Evolutionary conservation across 2,329 filamentous ascomycete species (phyloP).

Genomic region (Mariannaea sp.): DNA sequence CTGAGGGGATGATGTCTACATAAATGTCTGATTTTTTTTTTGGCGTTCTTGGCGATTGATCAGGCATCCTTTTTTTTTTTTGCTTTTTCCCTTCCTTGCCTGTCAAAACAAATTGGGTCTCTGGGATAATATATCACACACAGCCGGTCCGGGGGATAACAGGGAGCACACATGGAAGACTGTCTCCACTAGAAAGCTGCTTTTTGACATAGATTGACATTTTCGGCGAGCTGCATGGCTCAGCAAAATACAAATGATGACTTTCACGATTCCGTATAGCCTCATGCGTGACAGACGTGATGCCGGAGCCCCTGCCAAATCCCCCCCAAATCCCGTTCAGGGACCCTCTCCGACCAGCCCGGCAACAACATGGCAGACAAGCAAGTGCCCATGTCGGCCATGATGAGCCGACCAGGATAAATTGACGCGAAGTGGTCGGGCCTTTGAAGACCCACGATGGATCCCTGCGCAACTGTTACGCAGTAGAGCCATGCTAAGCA

Average conservation of each 20-base stretch:
- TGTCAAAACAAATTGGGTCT: conserved; percentile 6
- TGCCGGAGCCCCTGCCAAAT: conserved; percentile 7
- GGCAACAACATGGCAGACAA: neutral
- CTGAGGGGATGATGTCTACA: neutral
- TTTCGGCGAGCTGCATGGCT: neutral
- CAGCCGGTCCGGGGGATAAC: neutral
- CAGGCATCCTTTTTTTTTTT: conserved; percentile 4
- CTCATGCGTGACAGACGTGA: conserved; percentile 13
- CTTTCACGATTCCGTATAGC: conserved; percentile 1
- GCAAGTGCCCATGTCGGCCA: neutral
- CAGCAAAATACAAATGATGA: conserved; percentile 11
- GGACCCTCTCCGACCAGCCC: conserved; percentile 1
- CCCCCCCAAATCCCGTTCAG: conserved; percentile 7
- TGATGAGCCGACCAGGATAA: neutral
- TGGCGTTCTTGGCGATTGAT: conserved; percentile 18
- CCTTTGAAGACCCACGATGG: neutral
- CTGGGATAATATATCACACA: too few relatives aligned
- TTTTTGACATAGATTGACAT: conserved; percentile 5
- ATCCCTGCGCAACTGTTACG: neutral
- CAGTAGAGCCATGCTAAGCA: neutral
- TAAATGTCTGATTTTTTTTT: conserved; percentile 14
- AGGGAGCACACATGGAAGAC: conserved; percentile 1
- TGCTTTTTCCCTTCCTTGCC: neutral
- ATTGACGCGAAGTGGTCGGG: too few relatives aligned
- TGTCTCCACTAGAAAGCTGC: conserved; percentile 3